A percentile compares a stretch with the other conserved stretches of the same genome.
Conservation (phyloP, 2,329 filamentous ascomycete species). For the Diaporthe ampelina region DNA sequence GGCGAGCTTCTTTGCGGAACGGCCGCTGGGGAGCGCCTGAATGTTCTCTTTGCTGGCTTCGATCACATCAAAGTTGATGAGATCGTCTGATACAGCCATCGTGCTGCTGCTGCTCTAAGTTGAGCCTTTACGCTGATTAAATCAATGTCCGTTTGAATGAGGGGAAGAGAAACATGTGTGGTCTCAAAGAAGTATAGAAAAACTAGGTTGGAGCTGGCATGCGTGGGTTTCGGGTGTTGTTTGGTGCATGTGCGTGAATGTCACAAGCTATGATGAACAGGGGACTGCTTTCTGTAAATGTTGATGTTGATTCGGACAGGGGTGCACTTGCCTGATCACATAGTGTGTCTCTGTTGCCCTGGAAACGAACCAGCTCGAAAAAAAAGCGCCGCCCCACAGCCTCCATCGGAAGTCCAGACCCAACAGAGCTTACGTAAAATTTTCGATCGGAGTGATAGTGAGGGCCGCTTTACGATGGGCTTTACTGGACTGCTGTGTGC, state of each 20-base stretch:
- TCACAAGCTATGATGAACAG: slow-evolving; percentile 38
- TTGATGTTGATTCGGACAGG: slow-evolving; percentile 42
- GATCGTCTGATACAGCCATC: slow-evolving; percentile 66
- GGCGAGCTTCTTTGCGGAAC: slow-evolving; percentile 90
- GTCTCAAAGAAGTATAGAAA: slow-evolving; percentile 20
- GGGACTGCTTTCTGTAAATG: slow-evolving; percentile 32
- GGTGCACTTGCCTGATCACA: slow-evolving; percentile 1
- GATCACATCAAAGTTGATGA: slow-evolving; percentile 89
- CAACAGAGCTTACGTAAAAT: neutral
- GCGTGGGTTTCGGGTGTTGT: neutral
- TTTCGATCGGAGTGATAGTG: neutral
- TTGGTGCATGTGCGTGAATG: slow-evolving; percentile 23
- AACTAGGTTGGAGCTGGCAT: slow-evolving; percentile 22
- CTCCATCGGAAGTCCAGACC: neutral
- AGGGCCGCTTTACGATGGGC: neutral
- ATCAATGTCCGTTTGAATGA: slow-evolving; percentile 34
- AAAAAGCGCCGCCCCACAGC: neutral
- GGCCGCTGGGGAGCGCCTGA: slow-evolving; percentile 86
- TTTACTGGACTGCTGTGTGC: no score
- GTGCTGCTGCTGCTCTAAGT: slow-evolving; percentile 45
- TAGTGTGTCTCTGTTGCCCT: slow-evolving; percentile 39
- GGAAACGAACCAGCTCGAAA: slow-evolving; percentile 36
- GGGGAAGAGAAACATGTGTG: slow-evolving; percentile 33
- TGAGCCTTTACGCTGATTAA: slow-evolving; percentile 38
- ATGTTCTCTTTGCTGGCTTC: slow-evolving; percentile 99